Conservation (phyloP, 345 rosid species). For the Bruguiera sexangula region DNA sequence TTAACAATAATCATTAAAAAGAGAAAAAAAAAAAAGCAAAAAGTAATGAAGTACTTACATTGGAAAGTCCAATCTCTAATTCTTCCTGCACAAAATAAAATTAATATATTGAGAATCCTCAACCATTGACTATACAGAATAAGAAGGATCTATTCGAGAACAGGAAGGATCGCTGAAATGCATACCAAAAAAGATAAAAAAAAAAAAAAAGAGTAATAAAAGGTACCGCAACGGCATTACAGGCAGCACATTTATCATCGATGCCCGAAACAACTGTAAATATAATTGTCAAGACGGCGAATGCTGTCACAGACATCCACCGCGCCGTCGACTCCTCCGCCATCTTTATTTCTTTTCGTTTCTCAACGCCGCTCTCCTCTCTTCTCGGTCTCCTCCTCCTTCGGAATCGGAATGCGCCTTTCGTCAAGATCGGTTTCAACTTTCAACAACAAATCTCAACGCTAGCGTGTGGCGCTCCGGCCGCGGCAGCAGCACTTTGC, state of each 20-base stretch:
- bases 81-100: constrained; percentile 53
- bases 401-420: no score
- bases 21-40: neutral
- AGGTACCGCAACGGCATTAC: constrained; percentile 82
- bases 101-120: no score
- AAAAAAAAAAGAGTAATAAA: neutral
- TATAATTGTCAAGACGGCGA: constrained; percentile 26
- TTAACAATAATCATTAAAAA: neutral
- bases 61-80: constrained; percentile 69
- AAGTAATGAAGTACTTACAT: constrained; percentile 37
- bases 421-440: no score
- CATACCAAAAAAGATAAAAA: neutral
- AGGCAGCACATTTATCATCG: constrained; percentile 82
- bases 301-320: constrained; percentile 21
- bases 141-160: neutral
- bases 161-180: neutral
- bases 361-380: neutral
- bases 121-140: no score
- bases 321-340: constrained; percentile 29
- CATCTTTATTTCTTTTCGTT: neutral
- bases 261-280: constrained; percentile 24
- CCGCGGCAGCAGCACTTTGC: no score
- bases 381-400: neutral
- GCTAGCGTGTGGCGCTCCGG: no score
- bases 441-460: no score